Evolutionary conservation across 352 stramenopile species (phyloP), one percentile per base, ranked within the genome.

Genomic region (Phytophthora pseudosyringae): DNA sequence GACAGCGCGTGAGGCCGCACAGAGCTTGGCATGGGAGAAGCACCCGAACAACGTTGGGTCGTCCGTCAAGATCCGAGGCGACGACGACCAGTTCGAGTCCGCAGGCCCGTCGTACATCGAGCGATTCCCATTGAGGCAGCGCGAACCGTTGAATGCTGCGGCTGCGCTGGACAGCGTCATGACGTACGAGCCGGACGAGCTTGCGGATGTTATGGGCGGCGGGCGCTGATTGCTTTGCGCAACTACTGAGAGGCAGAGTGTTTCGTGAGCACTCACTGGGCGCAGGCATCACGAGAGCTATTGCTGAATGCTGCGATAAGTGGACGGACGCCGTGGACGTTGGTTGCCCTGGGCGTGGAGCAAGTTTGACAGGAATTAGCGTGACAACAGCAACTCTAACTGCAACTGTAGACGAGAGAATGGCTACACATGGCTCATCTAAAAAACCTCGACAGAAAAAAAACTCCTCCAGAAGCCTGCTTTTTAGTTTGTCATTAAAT

Each of bases 51-150:
- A 90, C 43, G 39, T 70, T 28, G 80, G 83, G 15, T 87, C 81
- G 25, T 92, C 83, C 1, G 62, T 75, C 12, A 91, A 94, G 52
- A 86, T 94, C 48, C 81, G 86, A 15, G 78, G 76, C 3, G 73
- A 87, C 16, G 65, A 76, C 28, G 26, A 57, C 8, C 86, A 93
- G 67, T 15, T 31, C 0, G 56, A 76, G 35, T 80, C 81, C 0
- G 49, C 56, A 0, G 86, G 83, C 0, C 86, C 85, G 36, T 80
- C 80, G 7, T 94, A 82, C 44, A 75, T 78, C 13, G 86, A 94
- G 59, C 78, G 86, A 3, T 94, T 91, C 63, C 75, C 86, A 31
- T 57, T 71, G 29, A 79, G 86, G 13, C 18, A 79, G 0, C 78
- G 83, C 3, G 72, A 73, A 9, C 59, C 64, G 4, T 29, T 80